Percentiles rank a stretch among this genome's conserved stretches.
Conservation (phyloP, 345 rosid genomes). For the Reutealis trisperma region DNA sequence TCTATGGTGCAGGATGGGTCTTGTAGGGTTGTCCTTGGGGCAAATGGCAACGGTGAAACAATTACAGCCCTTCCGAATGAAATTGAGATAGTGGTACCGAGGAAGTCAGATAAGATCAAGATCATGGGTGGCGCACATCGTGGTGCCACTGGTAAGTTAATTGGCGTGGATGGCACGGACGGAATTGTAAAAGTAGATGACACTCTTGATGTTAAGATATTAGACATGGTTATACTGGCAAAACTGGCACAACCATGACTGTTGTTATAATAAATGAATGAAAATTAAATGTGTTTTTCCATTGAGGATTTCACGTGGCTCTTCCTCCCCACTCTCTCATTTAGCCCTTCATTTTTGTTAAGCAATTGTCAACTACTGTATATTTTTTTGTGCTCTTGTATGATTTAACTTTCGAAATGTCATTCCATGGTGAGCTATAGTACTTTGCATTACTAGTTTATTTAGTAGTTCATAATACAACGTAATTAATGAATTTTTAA, state of each 20-base stretch:
- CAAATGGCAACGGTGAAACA: constrained; percentile 60
- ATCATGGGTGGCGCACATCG: constrained; percentile 82
- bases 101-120: constrained; percentile 80
- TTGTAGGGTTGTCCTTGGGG: constrained; percentile 67
- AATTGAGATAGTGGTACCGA: constrained; percentile 67
- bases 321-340: neutral
- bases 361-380: neutral
- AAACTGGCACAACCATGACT: constrained; percentile 40
- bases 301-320: neutral
- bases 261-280: neutral
- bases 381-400: neutral
- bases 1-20: constrained; percentile 68
- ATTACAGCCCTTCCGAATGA: constrained; percentile 50
- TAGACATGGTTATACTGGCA: constrained; percentile 75
- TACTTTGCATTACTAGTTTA: too few species aligned
- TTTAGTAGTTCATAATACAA: too few species aligned
- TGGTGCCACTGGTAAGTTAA: constrained; percentile 81
- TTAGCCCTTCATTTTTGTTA: too few species aligned
- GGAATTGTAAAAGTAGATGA: constrained; percentile 87
- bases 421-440: too few species aligned
- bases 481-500: too few species aligned
- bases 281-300: neutral
- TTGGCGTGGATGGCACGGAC: constrained; percentile 89
- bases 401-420: too few species aligned
- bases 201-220: constrained; percentile 86